phyloP scores from a whole-genome alignment of 345 rosid species.

The Physaria fendleri region DNA sequence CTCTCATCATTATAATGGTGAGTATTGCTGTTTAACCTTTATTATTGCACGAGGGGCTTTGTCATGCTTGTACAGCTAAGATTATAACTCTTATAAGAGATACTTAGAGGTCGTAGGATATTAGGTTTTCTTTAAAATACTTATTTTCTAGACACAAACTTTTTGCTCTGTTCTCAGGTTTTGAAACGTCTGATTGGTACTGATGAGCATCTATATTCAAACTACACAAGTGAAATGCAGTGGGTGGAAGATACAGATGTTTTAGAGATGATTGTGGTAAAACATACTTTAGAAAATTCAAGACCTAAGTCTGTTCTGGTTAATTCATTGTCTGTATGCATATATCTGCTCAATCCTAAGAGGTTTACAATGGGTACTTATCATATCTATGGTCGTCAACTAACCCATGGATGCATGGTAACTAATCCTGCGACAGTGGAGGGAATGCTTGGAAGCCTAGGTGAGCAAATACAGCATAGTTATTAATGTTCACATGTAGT shows the following conservation, averaged over 20 bases:
- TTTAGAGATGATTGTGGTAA: constrained; percentile 80
- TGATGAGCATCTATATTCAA: constrained; percentile 83
- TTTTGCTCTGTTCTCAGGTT: constrained; percentile 44
- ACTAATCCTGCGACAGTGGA: constrained; percentile 69
- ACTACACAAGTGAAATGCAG: constrained; percentile 59
- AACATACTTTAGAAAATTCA: constrained; percentile 75
- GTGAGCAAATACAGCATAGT: constrained; percentile 33
- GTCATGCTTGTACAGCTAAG: not conserved
- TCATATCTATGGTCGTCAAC: constrained; percentile 58
- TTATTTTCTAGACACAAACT: constrained; percentile 1
- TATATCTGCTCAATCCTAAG: constrained; percentile 86
- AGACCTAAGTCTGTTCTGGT: constrained; percentile 88
- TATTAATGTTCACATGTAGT: constrained; percentile 1
- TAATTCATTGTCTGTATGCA: constrained; percentile 78
- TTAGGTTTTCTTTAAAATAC: not conserved
- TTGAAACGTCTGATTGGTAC: constrained; percentile 79
- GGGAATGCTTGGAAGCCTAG: constrained; percentile 87
- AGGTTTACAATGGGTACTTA: constrained; percentile 60
- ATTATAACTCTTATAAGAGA: not conserved
- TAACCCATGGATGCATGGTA: constrained; percentile 50
- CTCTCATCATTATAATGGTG: not conserved
- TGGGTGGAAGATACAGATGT: constrained; percentile 89
- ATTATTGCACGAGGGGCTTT: not conserved
- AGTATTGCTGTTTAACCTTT: not conserved
- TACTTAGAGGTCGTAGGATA: no score